phyloP scores from a whole-genome alignment of 306 rosid genomes.

The Comarum palustre region DNA sequence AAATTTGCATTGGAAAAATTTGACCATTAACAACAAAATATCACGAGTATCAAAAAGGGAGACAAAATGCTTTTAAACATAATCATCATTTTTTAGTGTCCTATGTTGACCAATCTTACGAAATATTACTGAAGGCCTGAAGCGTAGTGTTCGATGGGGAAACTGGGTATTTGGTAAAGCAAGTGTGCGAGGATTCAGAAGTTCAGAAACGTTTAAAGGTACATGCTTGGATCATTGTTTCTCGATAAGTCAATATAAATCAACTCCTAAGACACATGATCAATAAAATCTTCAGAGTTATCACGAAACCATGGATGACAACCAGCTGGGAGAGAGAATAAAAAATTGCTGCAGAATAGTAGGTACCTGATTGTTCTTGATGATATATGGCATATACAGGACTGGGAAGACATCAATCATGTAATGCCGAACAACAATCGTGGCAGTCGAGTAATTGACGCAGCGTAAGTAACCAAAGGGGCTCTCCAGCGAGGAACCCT shows the following conservation, averaged over 20 bases:
- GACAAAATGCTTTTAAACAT: too few species aligned
- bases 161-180: slow-evolving; percentile 21
- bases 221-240: slow-evolving; percentile 54
- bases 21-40: too few species aligned
- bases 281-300: slow-evolving; percentile 27
- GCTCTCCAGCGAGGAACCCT: too few species aligned
- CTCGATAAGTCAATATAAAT: slow-evolving; percentile 35
- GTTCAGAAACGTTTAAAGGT: slow-evolving; percentile 46
- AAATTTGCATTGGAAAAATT: too few species aligned
- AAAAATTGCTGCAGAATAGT: slow-evolving; percentile 34
- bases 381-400: slow-evolving; percentile 43
- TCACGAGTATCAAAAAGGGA: too few species aligned
- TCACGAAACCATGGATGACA: slow-evolving; percentile 31
- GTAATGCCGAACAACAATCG: slow-evolving; percentile 42
- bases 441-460: slow-evolving; percentile 48
- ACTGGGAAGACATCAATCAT: slow-evolving; percentile 52
- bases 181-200: slow-evolving; percentile 47
- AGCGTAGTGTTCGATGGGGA: neutral
- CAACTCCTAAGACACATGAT: slow-evolving; percentile 46
- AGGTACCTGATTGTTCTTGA: slow-evolving; percentile 57
- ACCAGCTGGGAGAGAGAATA: slow-evolving; percentile 36
- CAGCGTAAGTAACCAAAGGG: too few species aligned
- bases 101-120: neutral
- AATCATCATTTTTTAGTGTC: too few species aligned
- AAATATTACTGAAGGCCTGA: neutral